phyloP scores from a whole-genome alignment of 2,329 filamentous ascomycete genomes.

The Annulohypoxylon truncatum region DNA sequence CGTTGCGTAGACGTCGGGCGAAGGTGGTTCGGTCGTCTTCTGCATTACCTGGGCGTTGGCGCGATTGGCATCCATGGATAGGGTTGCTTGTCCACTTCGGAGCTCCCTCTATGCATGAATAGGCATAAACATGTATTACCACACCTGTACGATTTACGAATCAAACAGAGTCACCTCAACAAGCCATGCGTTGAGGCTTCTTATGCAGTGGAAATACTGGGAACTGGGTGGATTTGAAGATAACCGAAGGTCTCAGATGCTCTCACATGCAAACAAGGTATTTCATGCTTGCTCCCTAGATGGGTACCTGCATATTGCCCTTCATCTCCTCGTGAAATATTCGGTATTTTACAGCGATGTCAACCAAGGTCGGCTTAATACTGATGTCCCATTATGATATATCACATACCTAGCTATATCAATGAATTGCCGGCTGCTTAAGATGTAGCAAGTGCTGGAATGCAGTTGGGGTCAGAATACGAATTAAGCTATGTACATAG shows the following conservation, averaged over 20 bases:
- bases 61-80: conserved; percentile 2
- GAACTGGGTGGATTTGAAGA: conserved; percentile 13
- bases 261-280: conserved; percentile 13
- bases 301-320: conserved; percentile 20
- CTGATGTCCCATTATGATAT: conserved; percentile 3
- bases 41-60: conserved; percentile 19
- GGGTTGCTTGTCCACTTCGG: conserved; percentile 18
- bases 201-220: conserved; percentile 11
- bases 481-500: conserved; percentile 21
- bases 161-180: neutral
- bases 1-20: conserved; percentile 62
- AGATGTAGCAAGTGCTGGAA: neutral
- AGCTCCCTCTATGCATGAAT: conserved; percentile 18
- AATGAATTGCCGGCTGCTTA: neutral
- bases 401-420: neutral
- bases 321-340: neutral
- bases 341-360: neutral
- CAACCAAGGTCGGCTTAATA: neutral
- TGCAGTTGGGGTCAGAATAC: conserved; percentile 4
- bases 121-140: conserved; percentile 33
- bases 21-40: conserved; percentile 1
- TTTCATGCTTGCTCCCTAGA: neutral
- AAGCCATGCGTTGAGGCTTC: conserved; percentile 10
- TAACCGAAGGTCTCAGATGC: conserved; percentile 6
- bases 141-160: conserved; percentile 29